Percentiles rank a stretch among this genome's conserved stretches.
Conservation (phyloP, 2,329 filamentous ascomycete genomes). For the Ceratocystis albifundus region DNA sequence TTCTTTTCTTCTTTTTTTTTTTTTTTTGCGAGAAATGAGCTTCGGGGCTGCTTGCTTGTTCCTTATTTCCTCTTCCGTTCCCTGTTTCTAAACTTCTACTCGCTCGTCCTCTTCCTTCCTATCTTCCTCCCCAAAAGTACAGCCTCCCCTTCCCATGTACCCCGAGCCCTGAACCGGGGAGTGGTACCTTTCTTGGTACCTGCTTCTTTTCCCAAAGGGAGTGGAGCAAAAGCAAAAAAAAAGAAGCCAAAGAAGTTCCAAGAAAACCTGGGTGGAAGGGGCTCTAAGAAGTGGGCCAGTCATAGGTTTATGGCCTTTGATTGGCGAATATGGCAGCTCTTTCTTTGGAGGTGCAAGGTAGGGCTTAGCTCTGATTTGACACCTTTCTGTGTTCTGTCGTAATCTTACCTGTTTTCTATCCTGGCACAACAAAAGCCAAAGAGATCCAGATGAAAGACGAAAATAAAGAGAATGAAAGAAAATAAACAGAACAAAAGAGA, state of each 20-base stretch:
- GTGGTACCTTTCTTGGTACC: slow-evolving; percentile 17
- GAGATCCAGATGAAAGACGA: no score
- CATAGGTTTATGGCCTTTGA: background rate
- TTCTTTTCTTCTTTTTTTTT: no score
- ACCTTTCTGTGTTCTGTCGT: background rate
- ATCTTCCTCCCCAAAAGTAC: background rate
- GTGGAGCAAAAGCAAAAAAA: slow-evolving; percentile 7
- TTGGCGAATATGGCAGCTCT: background rate
- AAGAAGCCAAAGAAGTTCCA: background rate
- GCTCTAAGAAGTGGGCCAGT: background rate
- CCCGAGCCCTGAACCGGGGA: slow-evolving; percentile 3
- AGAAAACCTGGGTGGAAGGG: slow-evolving; percentile 2
- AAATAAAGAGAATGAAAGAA: no score
- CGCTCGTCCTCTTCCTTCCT: background rate
- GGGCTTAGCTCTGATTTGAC: slow-evolving; percentile 12
- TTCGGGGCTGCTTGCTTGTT: background rate
- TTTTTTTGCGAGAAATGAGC: no score
- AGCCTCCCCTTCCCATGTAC: slow-evolving; percentile 6
- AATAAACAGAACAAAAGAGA: background rate
- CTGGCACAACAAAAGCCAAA: background rate
- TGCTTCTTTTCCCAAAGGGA: slow-evolving; percentile 14
- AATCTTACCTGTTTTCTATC: background rate
- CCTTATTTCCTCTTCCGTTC: background rate
- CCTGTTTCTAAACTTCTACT: slow-evolving; percentile 2
- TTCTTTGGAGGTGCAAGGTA: background rate